Evolutionary conservation across 1,139 yeast species (phyloP), one percentile per base, ranked within the genome.

Genomic region (Wickerhamomyces sp.): DNA sequence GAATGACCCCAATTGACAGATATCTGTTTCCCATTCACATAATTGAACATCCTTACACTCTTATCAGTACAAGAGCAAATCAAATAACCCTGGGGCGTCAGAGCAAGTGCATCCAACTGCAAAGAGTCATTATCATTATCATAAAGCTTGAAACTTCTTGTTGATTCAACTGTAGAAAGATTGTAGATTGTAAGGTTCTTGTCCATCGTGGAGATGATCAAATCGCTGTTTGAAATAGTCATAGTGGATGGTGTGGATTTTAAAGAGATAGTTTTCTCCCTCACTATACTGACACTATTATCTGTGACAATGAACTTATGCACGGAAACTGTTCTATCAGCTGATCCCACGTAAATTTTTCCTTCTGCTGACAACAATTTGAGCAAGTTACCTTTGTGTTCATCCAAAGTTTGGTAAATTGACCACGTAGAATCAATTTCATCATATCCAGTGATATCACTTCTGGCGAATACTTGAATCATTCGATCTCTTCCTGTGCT

Each of bases 1-100:
- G 80, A 74, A 45, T 79, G 87, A 0, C 84, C 89, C 82, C 83
- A 80, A 26, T 64, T 71, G 1, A 69, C 62, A 11, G 72, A 65
- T 11, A 74, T 31, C 9, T 66, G 64, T 30, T 58, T 66, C 0
- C 81, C 83, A 5, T 62, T 61, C 0, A 48, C 38, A 40, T 66
- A 70, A 28, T 64, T 64, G 47, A 71, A 77, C 1, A 67, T 51
- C 19, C 84, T 57, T 5, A 81, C 55, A 16, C 84, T 72, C 51
- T 75, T 77, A 51, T 80, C 87, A 0, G 72, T 54, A 6, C 74
- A 72, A 1, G 79, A 61, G 2, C 70, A 75, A 4, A 71, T 56
- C 3, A 74, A 48, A 12, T 55, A 41, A 13, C 56, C 45, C 5
- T 58, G 52, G 5, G 48, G 40, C 7, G 42, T 32, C 19, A 61